Percentiles rank a stretch among this genome's conserved stretches.
Conservation (phyloP, 768 basidiomycete genomes). For the Podaxis rugospora region DNA sequence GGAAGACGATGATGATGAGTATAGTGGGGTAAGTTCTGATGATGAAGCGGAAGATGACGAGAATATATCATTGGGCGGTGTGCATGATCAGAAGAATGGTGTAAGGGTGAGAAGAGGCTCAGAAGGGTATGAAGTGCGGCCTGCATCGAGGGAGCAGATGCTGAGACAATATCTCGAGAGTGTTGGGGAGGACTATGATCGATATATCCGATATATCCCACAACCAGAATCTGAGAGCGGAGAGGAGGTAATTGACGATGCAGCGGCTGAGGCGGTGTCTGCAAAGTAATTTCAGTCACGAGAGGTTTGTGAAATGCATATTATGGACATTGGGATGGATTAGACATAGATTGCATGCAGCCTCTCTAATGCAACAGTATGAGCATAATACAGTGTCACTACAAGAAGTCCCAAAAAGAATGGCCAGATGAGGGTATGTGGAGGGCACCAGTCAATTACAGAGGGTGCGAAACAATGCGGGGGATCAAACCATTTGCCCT, state of each 20-base stretch:
- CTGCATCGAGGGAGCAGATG: slow-evolving; percentile 60
- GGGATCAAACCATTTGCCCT: background rate
- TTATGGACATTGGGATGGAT: background rate
- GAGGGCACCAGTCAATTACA: background rate
- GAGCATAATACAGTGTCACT: background rate
- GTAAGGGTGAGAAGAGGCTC: slow-evolving; percentile 61
- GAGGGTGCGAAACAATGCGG: background rate
- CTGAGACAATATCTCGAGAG: slow-evolving; percentile 51
- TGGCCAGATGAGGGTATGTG: no score
- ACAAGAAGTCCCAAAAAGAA: background rate
- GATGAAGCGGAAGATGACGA: slow-evolving; percentile 19
- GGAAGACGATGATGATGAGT: slow-evolving; percentile 26
- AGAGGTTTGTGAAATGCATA: background rate
- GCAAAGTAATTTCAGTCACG: background rate
- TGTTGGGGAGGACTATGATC: slow-evolving; percentile 49
- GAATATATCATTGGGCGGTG: background rate
- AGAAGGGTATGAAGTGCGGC: slow-evolving; percentile 75
- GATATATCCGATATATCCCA: slow-evolving; percentile 68
- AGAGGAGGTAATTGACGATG: slow-evolving; percentile 32
- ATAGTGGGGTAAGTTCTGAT: slow-evolving; percentile 23
- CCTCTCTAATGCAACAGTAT: background rate
- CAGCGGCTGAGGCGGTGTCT: slow-evolving; percentile 15
- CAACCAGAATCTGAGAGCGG: slow-evolving; percentile 44
- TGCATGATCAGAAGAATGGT: slow-evolving; percentile 8
- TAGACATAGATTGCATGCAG: slow-evolving; percentile 5